Conservation (phyloP, 768 basidiomycete genomes). For the Termitomyces sp. region DNA sequence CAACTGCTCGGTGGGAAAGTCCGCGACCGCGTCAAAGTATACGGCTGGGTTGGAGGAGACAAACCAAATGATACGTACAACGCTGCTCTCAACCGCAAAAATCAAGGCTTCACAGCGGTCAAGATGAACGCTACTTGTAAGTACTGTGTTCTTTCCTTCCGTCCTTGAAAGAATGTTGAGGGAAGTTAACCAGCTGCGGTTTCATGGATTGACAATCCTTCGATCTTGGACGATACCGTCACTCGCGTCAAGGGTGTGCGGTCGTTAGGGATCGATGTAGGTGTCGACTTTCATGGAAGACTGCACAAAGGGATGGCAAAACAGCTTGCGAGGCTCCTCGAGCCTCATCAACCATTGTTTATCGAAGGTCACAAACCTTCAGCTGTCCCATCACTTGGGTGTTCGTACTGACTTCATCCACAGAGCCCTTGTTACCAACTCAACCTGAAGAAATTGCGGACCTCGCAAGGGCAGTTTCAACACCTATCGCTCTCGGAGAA, state of each 20-base stretch:
- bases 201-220: slow-evolving; percentile 60
- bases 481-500: slow-evolving; percentile 60
- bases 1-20: slow-evolving; percentile 68
- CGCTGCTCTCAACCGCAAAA: slow-evolving; percentile 47
- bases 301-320: slow-evolving; percentile 67
- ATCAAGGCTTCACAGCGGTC: slow-evolving; percentile 62
- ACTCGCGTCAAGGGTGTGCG: slow-evolving; percentile 47
- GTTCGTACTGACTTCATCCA: not conserved
- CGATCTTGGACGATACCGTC: slow-evolving; percentile 42
- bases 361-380: slow-evolving; percentile 43
- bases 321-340: slow-evolving; percentile 57
- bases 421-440: slow-evolving; percentile 54
- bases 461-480: slow-evolving; percentile 45
- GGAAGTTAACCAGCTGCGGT: slow-evolving; percentile 22
- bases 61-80: slow-evolving; percentile 46
- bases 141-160: slow-evolving; percentile 7
- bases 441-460: slow-evolving; percentile 60
- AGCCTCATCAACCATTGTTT: slow-evolving; percentile 55
- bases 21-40: slow-evolving; percentile 51
- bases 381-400: not conserved
- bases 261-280: slow-evolving; percentile 55
- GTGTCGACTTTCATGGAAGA: slow-evolving; percentile 66
- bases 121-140: slow-evolving; percentile 67
- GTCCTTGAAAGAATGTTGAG: not conserved
- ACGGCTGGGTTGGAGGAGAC: slow-evolving; percentile 57